phyloP scores from a whole-genome alignment of 805 yeast genomes.

The Metschnikowia rubicola region DNA sequence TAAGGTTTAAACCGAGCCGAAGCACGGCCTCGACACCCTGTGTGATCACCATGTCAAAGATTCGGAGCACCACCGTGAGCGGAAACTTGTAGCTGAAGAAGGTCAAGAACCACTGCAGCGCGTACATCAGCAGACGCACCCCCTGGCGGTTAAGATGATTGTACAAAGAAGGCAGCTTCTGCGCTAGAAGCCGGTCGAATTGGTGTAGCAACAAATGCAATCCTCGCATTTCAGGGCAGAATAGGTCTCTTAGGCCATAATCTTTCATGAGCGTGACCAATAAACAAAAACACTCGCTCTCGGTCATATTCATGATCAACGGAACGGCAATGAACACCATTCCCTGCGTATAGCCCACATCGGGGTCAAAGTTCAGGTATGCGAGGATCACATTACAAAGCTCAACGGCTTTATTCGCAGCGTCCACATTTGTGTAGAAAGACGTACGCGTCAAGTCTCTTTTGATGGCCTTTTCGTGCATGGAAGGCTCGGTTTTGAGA shows the following conservation, averaged over 20 bases:
- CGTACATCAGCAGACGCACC: slow-evolving; percentile 89
- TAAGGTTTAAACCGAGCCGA: slow-evolving; percentile 77
- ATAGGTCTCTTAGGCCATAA: slow-evolving; percentile 75
- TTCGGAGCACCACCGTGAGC: slow-evolving; percentile 77
- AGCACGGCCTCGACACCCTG: slow-evolving; percentile 88
- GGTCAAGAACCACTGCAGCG: slow-evolving; percentile 96
- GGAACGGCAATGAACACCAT: slow-evolving; percentile 94
- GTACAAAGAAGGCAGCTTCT: slow-evolving; percentile 63
- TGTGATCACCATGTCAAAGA: slow-evolving; percentile 82
- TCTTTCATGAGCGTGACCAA: slow-evolving; percentile 79
- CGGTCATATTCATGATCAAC: slow-evolving; percentile 71
- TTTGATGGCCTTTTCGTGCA: slow-evolving; percentile 71
- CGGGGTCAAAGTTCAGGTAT: slow-evolving; percentile 81
- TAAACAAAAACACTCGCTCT: slow-evolving; percentile 80
- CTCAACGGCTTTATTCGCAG: slow-evolving; percentile 56
- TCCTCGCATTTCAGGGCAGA: slow-evolving; percentile 91
- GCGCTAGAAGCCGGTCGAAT: slow-evolving; percentile 84
- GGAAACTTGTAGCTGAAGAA: slow-evolving; percentile 95
- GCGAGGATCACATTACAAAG: slow-evolving; percentile 76
- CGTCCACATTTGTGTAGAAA: slow-evolving; percentile 58
- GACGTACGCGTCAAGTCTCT: slow-evolving; percentile 85
- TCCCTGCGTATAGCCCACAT: slow-evolving; percentile 97
- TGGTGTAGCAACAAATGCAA: slow-evolving; percentile 81
- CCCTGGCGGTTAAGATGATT: slow-evolving; percentile 84
- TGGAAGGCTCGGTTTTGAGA: slow-evolving; percentile 47